phyloP scores from a whole-genome alignment of 1,284 basidiomycete genomes.

The Ustilago trichophora region DNA sequence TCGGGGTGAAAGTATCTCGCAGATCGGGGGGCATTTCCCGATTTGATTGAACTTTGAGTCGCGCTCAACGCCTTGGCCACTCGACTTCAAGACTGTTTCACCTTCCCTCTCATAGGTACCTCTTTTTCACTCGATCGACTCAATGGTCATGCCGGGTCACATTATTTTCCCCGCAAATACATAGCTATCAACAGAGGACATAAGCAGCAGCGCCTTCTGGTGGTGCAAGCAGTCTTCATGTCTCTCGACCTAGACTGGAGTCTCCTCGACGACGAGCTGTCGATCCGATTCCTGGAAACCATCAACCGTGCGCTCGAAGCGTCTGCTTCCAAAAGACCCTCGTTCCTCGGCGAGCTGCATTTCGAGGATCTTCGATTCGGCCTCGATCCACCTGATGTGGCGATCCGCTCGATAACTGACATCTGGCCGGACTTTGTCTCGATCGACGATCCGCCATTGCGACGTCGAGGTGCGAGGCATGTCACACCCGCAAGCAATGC shows the following conservation, averaged over 20 bases:
- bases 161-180: too few relatives aligned
- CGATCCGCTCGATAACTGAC: constrained; percentile 89
- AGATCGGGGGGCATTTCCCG: neutral
- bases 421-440: constrained; percentile 85
- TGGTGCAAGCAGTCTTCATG: too few relatives aligned
- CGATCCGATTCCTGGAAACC: constrained; percentile 76
- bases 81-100: too few relatives aligned
- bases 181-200: too few relatives aligned
- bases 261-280: constrained; percentile 74
- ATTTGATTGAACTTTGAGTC: neutral
- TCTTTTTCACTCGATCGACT: too few relatives aligned
- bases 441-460: constrained; percentile 35
- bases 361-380: constrained; percentile 89
- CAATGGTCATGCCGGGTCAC: too few relatives aligned
- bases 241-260: constrained; percentile 72
- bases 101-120: too few relatives aligned
- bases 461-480: constrained; percentile 21
- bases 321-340: constrained; percentile 76
- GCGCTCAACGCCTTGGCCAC: too few relatives aligned
- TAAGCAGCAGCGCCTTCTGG: too few relatives aligned
- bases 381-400: constrained; percentile 80
- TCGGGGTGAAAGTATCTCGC: too few relatives aligned
- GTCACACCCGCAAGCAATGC: constrained; percentile 30
- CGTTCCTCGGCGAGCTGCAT: constrained; percentile 89
- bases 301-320: constrained; percentile 79